Percentiles rank a stretch among this genome's conserved stretches.
These are phyloP conservation scores for Paecilomyces variotii DNA, from an alignment of 2,329 filamentous ascomycete genomes.

Conservation along the genomic window DNA sequence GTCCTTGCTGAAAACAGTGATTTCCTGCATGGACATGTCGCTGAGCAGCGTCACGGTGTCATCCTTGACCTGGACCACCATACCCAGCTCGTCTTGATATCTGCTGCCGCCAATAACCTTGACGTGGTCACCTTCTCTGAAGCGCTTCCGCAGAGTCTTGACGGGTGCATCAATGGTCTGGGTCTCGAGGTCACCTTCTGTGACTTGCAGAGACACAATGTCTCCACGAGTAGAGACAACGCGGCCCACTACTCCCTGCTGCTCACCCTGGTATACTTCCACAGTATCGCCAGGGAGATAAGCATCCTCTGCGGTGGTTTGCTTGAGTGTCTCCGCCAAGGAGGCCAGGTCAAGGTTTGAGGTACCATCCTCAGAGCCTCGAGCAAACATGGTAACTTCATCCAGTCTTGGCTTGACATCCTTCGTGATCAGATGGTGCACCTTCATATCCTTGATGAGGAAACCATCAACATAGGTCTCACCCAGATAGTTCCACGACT, in stretches of 20 bases:
- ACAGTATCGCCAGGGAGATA: constrained; percentile 94
- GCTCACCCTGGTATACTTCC: constrained; percentile 91
- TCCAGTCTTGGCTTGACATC: constrained; percentile 90
- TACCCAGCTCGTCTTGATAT: constrained; percentile 90
- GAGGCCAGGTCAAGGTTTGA: constrained; percentile 90
- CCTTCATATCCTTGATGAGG: constrained; percentile 86
- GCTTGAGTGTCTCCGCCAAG: constrained; percentile 81
- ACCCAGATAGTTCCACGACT: constrained; percentile 74
- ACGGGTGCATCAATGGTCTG: constrained; percentile 87
- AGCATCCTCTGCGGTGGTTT: constrained; percentile 68
- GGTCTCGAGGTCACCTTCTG: constrained; percentile 71
- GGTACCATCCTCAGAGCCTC: constrained; percentile 80
- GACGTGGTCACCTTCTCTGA: constrained; percentile 90
- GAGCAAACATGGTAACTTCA: constrained; percentile 90
- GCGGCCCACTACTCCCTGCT: constrained; percentile 80
- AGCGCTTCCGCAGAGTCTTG: constrained; percentile 85
- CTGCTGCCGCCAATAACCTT: constrained; percentile 96
- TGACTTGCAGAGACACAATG: constrained; percentile 82
- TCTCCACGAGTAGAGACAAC: constrained; percentile 81
- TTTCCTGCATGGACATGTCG: constrained; percentile 85
- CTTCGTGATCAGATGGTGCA: constrained; percentile 75
- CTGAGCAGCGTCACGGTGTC: constrained; percentile 89
- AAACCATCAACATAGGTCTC: constrained; percentile 92
- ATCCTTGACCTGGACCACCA: constrained; percentile 88
- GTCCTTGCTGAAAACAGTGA: constrained; percentile 97